Base-by-base conservation (phyloP, 495 filamentous ascomycete species). In the Hypoxylon fragiforme region DNA sequence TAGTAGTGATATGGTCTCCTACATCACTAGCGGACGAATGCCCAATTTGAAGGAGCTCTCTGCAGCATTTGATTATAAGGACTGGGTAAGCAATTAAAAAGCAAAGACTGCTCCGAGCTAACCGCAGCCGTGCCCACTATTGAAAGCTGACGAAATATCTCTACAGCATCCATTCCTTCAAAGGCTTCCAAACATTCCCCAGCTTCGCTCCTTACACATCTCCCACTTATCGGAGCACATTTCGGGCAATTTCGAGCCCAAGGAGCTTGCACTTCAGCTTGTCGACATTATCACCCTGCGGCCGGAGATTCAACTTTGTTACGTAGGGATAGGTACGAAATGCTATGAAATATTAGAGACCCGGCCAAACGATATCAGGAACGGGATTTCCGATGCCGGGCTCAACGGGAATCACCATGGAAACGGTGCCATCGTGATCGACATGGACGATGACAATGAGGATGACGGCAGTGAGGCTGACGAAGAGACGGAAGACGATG, bases 291-390 rank as follows among this genome's bases (percentile, higher is more conserved):
- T 96, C 48, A 85, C 87, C 35, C 77, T 96, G 24, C 82, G 91
- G n/a, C 87, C 89, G 0, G 91, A 96, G 53, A 82, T 95, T 19
- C 85, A 86, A 55, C 73, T 96, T 11, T 89, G 84, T 57, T 96
- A 96, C 62, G 75, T 94, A 51, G 92, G 89, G n/a, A 81, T 96
- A 38, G 73, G 78, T 24, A 72, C 69, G 5, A 96, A 95, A 68
- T 96, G 92, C 70, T 96, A 90, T 63, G 91, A 96, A 66, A 88
- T 97, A 40, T 74, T 91, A 7, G 92, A 97, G 67, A 77, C 76
- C 30, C 77, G 76, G 16, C 70, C 71, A 11, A 70, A 79, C 43
- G 77, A 81, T n/a, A 73, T 76, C 39, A 66, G 44, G 24, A 68
- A 65, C 57, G 62, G 62, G 42, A 45, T 46, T 38, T 42, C 58